Evolutionary conservation across 352 stramenopile genomes (phyloP).

Genomic region (Phytophthora crassamura): DNA sequence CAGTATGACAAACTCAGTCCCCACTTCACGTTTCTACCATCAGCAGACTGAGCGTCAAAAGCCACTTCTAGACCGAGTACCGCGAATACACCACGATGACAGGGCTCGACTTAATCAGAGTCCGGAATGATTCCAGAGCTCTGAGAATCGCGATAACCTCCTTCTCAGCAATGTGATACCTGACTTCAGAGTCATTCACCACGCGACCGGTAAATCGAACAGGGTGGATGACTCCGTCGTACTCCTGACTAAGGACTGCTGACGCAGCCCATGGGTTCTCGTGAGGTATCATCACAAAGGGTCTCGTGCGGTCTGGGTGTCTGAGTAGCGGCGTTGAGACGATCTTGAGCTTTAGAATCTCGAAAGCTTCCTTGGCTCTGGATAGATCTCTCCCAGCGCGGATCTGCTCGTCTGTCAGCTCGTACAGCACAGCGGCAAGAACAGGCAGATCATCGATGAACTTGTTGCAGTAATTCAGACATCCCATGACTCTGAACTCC

Average conservation of each 20-base stretch:
- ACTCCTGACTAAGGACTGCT: slow-evolving; percentile 1
- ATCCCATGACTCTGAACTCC: no score
- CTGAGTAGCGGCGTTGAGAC: no score
- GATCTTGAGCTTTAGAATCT: slow-evolving; percentile 35
- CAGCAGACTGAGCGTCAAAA: slow-evolving; percentile 8
- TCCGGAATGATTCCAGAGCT: slow-evolving; percentile 1
- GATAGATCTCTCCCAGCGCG: no score
- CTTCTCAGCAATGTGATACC: slow-evolving; percentile 10
- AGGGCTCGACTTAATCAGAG: neutral
- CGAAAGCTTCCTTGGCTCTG: no score
- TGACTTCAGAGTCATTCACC: slow-evolving; percentile 6
- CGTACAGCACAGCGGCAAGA: no score
- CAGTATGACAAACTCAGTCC: neutral
- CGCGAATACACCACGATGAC: slow-evolving; percentile 5
- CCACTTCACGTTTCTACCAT: slow-evolving; percentile 9
- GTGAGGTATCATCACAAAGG: no score
- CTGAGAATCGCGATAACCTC: slow-evolving; percentile 9
- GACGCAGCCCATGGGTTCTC: no score
- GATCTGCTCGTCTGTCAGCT: no score
- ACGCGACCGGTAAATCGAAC: slow-evolving; percentile 6
- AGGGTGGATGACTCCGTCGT: neutral
- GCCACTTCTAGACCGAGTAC: slow-evolving; percentile 3
- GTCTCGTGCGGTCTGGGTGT: no score
- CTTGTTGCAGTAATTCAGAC: no score
- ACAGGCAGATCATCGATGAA: no score